Conservation (phyloP, 257 asterid genomes). For the Henckelia pumila region DNA sequence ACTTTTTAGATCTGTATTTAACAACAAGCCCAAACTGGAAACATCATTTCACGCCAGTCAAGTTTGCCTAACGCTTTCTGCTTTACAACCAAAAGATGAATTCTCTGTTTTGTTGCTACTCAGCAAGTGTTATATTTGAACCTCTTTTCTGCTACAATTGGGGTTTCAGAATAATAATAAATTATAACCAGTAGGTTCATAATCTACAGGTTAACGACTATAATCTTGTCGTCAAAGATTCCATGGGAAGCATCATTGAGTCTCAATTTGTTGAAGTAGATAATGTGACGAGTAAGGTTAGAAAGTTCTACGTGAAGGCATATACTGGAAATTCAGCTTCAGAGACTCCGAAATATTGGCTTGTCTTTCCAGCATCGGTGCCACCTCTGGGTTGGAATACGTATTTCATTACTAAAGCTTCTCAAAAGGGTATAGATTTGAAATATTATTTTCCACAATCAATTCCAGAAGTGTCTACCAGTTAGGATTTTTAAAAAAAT, state of each 20-base stretch:
- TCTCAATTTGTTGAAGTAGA: conserved; percentile 65
- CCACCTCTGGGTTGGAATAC: conserved; percentile 81
- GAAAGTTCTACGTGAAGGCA: conserved; percentile 66
- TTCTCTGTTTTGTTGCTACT: too few species aligned
- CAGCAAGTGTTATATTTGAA: neutral
- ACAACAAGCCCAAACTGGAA: neutral
- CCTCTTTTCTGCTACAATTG: neutral
- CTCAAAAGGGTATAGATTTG: conserved; percentile 39
- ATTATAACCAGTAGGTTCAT: neutral
- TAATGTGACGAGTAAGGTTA: conserved; percentile 48
- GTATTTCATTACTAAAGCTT: conserved; percentile 54
- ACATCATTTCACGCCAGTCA: neutral
- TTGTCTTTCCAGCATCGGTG: conserved; percentile 58
- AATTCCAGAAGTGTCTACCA: neutral
- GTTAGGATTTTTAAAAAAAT: too few species aligned
- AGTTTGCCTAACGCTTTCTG: neutral
- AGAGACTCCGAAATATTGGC: conserved; percentile 62
- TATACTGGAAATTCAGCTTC: conserved; percentile 56
- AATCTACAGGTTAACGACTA: conserved; percentile 60
- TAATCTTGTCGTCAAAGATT: conserved; percentile 61
- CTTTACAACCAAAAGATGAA: neutral
- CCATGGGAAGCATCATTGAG: conserved; percentile 43
- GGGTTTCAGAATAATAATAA: conserved; percentile 4
- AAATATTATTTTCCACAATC: neutral
- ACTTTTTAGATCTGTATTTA: neutral